phyloP scores from a whole-genome alignment of 805 yeast genomes.

The Isabelozyma heimii region DNA sequence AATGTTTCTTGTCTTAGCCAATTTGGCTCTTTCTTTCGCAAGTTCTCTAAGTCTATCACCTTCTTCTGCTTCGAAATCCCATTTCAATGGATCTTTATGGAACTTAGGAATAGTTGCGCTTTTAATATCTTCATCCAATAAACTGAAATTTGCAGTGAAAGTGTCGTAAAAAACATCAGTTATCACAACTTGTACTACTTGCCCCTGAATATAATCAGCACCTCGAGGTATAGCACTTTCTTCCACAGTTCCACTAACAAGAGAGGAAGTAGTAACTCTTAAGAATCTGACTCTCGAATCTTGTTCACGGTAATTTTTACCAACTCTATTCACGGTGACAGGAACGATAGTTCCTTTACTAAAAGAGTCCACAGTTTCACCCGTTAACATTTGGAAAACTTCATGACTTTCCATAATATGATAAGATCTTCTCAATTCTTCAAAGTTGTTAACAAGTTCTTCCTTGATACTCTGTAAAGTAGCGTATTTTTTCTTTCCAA shows the following conservation, averaged over 20 bases:
- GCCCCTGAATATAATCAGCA: slow-evolving; percentile 54
- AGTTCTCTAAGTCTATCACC: slow-evolving; percentile 58
- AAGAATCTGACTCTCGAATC: slow-evolving; percentile 42
- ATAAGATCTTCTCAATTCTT: slow-evolving; percentile 77
- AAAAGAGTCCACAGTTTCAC: slow-evolving; percentile 73
- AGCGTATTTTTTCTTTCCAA: slow-evolving; percentile 70
- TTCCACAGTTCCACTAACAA: slow-evolving; percentile 43
- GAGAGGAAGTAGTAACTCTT: slow-evolving; percentile 39
- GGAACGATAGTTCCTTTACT: slow-evolving; percentile 71
- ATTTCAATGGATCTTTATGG: slow-evolving; percentile 57
- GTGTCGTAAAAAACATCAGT: slow-evolving; percentile 66
- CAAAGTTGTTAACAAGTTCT: slow-evolving; percentile 84
- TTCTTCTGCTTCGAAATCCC: slow-evolving; percentile 79
- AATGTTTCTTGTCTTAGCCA: slow-evolving; percentile 70
- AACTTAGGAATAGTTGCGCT: slow-evolving; percentile 48
- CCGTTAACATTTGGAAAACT: slow-evolving; percentile 85
- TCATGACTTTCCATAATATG: slow-evolving; percentile 63
- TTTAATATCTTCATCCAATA: slow-evolving; percentile 63
- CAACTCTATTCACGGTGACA: slow-evolving; percentile 66
- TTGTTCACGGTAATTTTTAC: slow-evolving; percentile 57
- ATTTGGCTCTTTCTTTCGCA: slow-evolving; percentile 62
- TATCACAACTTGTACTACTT: slow-evolving; percentile 84
- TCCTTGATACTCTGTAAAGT: slow-evolving; percentile 81
- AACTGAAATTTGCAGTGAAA: slow-evolving; percentile 70
- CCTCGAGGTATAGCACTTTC: slow-evolving; percentile 45